A percentile compares a stretch with the other conserved stretches of the same genome.
Evolutionary conservation across 2,329 filamentous ascomycete species (phyloP).

Genomic region (Colletotrichum neosansevieriae): DNA sequence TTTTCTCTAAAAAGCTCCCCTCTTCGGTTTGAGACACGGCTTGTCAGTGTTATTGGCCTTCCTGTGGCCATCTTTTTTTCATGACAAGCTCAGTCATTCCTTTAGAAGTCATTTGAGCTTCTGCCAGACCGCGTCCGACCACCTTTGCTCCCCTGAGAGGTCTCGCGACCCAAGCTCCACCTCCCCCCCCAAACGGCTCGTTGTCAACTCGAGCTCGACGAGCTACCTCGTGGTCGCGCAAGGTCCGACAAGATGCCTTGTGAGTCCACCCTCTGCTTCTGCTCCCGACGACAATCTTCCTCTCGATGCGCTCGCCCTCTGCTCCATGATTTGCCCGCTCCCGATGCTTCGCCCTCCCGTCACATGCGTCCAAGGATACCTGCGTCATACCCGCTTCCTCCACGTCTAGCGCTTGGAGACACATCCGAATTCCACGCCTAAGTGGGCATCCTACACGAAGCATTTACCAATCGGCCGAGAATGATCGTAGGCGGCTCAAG

Average conservation of each 20-base stretch:
- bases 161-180: constrained; percentile 41
- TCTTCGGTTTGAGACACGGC: constrained; percentile 38
- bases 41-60: constrained; percentile 40
- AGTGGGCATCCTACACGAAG: constrained; percentile 7
- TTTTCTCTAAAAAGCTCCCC: constrained; percentile 28
- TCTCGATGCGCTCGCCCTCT: constrained; percentile 31
- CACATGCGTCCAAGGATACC: constrained; percentile 36
- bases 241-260: constrained; percentile 43
- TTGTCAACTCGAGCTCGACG: constrained; percentile 37
- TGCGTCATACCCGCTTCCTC: constrained; percentile 36
- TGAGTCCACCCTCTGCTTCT: constrained; percentile 39
- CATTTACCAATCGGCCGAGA: not conserved
- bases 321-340: not conserved
- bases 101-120: constrained; percentile 41
- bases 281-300: not conserved
- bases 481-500: not conserved
- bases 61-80: constrained; percentile 36
- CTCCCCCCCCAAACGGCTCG: constrained; percentile 30
- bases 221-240: constrained; percentile 38
- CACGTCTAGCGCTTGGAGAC: constrained; percentile 9
- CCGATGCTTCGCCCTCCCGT: constrained; percentile 26
- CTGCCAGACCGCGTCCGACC: constrained; percentile 31
- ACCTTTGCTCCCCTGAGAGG: constrained; percentile 39
- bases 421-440: constrained; percentile 5
- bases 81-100: constrained; percentile 42